Conservation (phyloP, 768 basidiomycete genomes). For the Punctularia strigosozonata region DNA sequence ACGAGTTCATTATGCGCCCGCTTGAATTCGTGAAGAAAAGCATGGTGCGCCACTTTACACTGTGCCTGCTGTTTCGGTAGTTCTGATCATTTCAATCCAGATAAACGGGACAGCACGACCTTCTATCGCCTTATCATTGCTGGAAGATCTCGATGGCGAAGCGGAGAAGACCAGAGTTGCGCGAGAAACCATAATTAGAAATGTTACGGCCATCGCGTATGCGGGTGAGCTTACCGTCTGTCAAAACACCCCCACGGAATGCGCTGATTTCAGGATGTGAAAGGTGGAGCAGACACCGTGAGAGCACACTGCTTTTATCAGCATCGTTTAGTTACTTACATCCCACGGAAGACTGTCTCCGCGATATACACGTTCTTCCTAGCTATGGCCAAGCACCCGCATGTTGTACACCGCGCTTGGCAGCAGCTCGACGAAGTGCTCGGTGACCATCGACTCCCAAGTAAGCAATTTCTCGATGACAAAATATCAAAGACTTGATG, state of each 20-base stretch:
- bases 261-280: too few species aligned
- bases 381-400: slow-evolving; percentile 15
- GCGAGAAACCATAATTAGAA: background rate
- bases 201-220: background rate
- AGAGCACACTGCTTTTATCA: too few species aligned
- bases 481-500: slow-evolving; percentile 34
- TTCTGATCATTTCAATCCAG: background rate
- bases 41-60: background rate
- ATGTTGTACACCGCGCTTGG: slow-evolving; percentile 40
- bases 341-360: background rate
- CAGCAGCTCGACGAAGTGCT: slow-evolving; percentile 38
- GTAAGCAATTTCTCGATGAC: slow-evolving; percentile 23
- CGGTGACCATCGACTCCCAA: slow-evolving; percentile 25
- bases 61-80: background rate
- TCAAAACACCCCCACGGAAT: too few species aligned
- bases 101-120: background rate
- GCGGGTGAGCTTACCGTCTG: too few species aligned
- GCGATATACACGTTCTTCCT: background rate
- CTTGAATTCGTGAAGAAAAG: background rate
- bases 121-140: background rate
- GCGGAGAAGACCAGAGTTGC: too few species aligned
- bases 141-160: background rate
- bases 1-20: background rate
- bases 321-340: background rate
- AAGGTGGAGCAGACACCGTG: too few species aligned